Conservation (phyloP, 2,329 filamentous ascomycete genomes). For the Colletotrichum echinochloae region DNA sequence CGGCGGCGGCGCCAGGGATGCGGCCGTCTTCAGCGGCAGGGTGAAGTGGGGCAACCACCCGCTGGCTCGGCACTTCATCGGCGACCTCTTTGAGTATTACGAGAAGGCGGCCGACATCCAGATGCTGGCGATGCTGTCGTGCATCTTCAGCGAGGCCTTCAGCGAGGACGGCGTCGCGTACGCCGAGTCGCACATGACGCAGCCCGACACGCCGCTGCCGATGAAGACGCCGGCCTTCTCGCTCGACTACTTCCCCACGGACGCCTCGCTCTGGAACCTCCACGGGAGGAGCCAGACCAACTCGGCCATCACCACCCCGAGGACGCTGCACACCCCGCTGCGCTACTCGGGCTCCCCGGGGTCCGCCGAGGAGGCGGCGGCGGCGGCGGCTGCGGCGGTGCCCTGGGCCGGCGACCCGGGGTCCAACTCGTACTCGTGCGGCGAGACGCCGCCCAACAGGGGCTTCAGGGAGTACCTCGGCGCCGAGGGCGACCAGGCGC, state of each 20-base stretch:
- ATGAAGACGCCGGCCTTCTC: slow-evolving; percentile 76
- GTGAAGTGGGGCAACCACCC: slow-evolving; percentile 78
- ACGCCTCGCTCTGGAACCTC: slow-evolving; percentile 65
- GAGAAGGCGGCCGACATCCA: slow-evolving; percentile 73
- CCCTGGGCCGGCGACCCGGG: slow-evolving; percentile 65
- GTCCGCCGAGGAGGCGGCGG: slow-evolving; percentile 67
- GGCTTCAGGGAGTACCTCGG: slow-evolving; percentile 58
- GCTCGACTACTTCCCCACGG: slow-evolving; percentile 73
- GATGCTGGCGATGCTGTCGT: slow-evolving; percentile 79
- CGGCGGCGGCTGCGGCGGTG: too few species aligned
- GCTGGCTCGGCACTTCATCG: slow-evolving; percentile 70
- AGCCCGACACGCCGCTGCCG: slow-evolving; percentile 71
- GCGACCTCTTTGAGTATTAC: slow-evolving; percentile 72
- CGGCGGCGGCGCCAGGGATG: slow-evolving; percentile 37
- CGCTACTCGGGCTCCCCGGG: slow-evolving; percentile 66
- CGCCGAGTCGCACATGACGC: slow-evolving; percentile 66
- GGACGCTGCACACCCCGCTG: slow-evolving; percentile 67
- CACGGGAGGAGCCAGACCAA: slow-evolving; percentile 64
- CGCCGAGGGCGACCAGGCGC: slow-evolving; percentile 58
- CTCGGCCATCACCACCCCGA: slow-evolving; percentile 68
- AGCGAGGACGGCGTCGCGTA: slow-evolving; percentile 68
- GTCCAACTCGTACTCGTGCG: slow-evolving; percentile 70
- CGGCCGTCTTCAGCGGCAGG: slow-evolving; percentile 61
- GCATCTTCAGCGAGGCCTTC: slow-evolving; percentile 73
- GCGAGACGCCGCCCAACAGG: slow-evolving; percentile 70